Evolutionary conservation across 2,329 filamentous ascomycete genomes (phyloP).

Genomic region (Acarospora socialis): DNA sequence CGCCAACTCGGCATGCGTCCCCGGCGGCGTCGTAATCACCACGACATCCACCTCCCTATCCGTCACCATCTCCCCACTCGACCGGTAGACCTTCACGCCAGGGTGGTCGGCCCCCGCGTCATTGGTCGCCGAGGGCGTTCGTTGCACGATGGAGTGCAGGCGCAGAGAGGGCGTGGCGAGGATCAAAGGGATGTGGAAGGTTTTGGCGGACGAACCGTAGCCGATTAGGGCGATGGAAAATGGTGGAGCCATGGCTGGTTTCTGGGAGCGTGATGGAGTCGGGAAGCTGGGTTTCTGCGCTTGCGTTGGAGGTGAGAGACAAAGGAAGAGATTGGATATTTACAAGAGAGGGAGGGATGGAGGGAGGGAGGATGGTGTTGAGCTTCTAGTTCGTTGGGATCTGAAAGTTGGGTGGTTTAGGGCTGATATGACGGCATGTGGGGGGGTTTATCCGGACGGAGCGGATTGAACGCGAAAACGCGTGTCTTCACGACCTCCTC

Average conservation of each 20-base stretch:
- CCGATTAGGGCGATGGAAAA: constrained; percentile 46
- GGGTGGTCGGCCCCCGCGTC: constrained; percentile 58
- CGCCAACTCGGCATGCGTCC: constrained; percentile 53
- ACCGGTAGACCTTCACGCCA: constrained; percentile 47
- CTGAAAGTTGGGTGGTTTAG: too few species aligned
- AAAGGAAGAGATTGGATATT: too few species aligned
- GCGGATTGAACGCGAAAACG: too few species aligned
- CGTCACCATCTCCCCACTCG: constrained; percentile 46
- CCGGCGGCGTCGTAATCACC: constrained; percentile 56
- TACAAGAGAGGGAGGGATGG: too few species aligned
- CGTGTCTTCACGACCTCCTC: too few species aligned
- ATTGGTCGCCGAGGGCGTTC: constrained; percentile 47
- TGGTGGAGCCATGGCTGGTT: too few species aligned
- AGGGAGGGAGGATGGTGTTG: too few species aligned
- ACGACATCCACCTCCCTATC: constrained; percentile 55
- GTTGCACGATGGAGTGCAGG: constrained; percentile 63
- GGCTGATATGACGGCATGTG: too few species aligned
- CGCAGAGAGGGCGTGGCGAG: constrained; percentile 47
- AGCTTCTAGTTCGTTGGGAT: too few species aligned
- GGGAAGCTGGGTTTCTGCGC: constrained; percentile 23
- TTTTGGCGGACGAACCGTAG: constrained; percentile 54
- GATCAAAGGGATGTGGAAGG: constrained; percentile 76
- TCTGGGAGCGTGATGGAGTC: constrained; percentile 40
- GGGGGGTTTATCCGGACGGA: too few species aligned
- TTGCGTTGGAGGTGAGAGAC: background rate